phyloP scores from a whole-genome alignment of 352 stramenopile species.

The Globisporangium spiculum region DNA sequence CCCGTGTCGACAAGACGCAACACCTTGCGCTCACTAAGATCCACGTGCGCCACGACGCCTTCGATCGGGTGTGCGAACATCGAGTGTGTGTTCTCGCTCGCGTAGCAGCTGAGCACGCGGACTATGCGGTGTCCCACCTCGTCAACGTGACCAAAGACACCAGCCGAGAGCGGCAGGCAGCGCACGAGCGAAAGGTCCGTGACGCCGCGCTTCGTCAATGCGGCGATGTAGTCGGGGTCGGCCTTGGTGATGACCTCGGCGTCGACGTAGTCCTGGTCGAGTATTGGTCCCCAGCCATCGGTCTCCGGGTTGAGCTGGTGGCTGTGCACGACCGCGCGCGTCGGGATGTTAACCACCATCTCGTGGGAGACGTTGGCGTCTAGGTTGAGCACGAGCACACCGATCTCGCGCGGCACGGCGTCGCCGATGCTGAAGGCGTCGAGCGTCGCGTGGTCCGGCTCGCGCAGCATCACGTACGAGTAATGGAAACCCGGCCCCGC shows the following conservation, averaged over 20 bases:
- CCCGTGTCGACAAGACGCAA: constrained; percentile 38
- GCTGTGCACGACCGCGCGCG: constrained; percentile 27
- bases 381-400: constrained; percentile 38
- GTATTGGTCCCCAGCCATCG: constrained; percentile 41
- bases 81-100: constrained; percentile 37
- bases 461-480: constrained; percentile 53
- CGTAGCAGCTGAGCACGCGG: constrained; percentile 45
- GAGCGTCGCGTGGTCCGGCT: constrained; percentile 43
- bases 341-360: constrained; percentile 42
- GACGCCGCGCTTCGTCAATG: constrained; percentile 40
- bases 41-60: constrained; percentile 42
- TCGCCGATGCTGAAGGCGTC: constrained; percentile 31
- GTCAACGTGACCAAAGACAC: constrained; percentile 37
- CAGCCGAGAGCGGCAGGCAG: constrained; percentile 38
- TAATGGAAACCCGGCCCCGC: constrained; percentile 49
- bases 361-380: constrained; percentile 28
- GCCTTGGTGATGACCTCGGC: constrained; percentile 43
- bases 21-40: constrained; percentile 39
- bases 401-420: constrained; percentile 39
- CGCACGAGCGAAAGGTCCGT: constrained; percentile 44
- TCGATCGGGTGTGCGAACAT: constrained; percentile 52
- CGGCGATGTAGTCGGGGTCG: constrained; percentile 35
- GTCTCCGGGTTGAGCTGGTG: constrained; percentile 34
- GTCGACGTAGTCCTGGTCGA: constrained; percentile 47
- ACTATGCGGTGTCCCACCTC: constrained; percentile 44